These are phyloP conservation scores for Yamagishiella unicocca DNA, from an alignment of 139 green algal genomes.

Conservation along the genomic window DNA sequence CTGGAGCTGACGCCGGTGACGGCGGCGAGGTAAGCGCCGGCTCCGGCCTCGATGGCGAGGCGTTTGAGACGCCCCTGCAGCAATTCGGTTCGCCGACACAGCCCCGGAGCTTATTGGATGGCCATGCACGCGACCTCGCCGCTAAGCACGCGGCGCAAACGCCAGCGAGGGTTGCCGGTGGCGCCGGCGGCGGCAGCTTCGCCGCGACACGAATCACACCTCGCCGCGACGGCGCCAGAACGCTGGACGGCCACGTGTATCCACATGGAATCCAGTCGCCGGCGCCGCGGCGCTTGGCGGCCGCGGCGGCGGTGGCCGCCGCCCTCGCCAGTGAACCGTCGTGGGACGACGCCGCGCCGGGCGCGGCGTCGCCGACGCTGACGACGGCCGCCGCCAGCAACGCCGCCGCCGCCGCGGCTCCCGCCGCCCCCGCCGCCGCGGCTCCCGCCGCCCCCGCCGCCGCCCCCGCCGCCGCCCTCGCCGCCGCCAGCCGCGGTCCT, in stretches of 20 bases:
- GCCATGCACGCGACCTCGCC: no score
- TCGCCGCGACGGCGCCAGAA: no score
- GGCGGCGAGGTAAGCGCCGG: background rate
- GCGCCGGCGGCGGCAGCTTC: no score
- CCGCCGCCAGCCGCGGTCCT: background rate
- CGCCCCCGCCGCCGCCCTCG: background rate
- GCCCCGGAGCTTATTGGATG: no score
- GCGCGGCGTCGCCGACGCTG: background rate
- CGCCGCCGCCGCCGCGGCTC: background rate
- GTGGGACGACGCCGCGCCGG: background rate
- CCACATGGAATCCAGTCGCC: no score
- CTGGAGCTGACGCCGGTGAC: background rate
- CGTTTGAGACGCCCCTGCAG: background rate
- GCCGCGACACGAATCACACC: no score
- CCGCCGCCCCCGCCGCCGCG: background rate
- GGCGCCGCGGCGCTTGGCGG: background rate
- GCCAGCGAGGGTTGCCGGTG: no score
- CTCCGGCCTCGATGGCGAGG: no score
- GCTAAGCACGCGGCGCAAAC: no score
- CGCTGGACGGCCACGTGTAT: no score
- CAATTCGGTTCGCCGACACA: background rate
- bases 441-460: background rate
- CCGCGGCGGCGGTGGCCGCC: background rate
- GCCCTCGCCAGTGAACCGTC: background rate
- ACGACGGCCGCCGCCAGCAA: background rate